A percentile compares a stretch with the other conserved stretches of the same genome.
Evolutionary conservation across 2,329 filamentous ascomycete genomes (phyloP).

Genomic region (Periconia sp.): DNA sequence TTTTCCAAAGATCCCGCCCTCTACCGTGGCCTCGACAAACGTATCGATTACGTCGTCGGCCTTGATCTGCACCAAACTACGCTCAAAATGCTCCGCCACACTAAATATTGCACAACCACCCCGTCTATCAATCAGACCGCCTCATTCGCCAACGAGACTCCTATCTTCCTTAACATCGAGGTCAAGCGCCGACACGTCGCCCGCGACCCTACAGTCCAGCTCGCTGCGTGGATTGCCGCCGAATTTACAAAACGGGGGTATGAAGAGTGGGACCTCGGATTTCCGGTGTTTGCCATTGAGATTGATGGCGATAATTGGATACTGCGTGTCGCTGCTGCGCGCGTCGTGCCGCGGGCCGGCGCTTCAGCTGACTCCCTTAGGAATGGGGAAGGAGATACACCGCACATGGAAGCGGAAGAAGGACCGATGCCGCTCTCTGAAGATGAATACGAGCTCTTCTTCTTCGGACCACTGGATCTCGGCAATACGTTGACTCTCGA

Average conservation of each 20-base stretch:
- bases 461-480: too few species aligned
- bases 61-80: constrained; percentile 12
- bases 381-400: constrained; percentile 2
- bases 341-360: too few species aligned
- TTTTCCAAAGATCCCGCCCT: constrained; percentile 5
- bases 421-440: constrained; percentile 5
- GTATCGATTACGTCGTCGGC: constrained; percentile 14
- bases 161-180: constrained; percentile 16
- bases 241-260: too few species aligned
- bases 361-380: too few species aligned
- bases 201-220: constrained; percentile 11
- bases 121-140: too few species aligned
- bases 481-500: constrained; percentile 12
- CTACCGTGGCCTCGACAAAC: constrained; percentile 14
- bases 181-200: constrained; percentile 13
- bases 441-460: constrained; percentile 16
- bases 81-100: too few species aligned
- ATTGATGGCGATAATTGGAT: too few species aligned
- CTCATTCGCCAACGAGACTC: constrained; percentile 7
- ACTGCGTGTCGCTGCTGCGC: too few species aligned
- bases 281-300: too few species aligned
- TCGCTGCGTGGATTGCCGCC: constrained; percentile 19
- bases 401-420: constrained; percentile 6
- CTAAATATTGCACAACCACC: too few species aligned
- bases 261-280: too few species aligned